Evolutionary conservation across 2,329 filamentous ascomycete genomes (phyloP).

Genomic region (Penicillium sp.): DNA sequence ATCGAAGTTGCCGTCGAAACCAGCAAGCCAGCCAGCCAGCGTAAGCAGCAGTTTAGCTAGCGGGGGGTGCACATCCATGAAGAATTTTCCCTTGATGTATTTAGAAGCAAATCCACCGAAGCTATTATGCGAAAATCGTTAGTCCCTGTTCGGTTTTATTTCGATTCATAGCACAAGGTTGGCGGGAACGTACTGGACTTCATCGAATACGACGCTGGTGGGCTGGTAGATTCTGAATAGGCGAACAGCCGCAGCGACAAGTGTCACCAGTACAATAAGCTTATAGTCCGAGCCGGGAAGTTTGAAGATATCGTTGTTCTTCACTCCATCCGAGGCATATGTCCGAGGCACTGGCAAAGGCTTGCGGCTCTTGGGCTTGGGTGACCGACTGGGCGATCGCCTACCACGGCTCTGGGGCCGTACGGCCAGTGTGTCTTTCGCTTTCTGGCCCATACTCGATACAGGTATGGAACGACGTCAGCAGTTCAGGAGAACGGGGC

Average conservation of each 20-base stretch:
- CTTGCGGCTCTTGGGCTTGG: slow-evolving; percentile 32
- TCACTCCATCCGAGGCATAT: slow-evolving; percentile 49
- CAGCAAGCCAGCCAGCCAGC: slow-evolving; percentile 84
- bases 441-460: slow-evolving; percentile 25
- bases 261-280: slow-evolving; percentile 61
- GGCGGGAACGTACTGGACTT: slow-evolving; percentile 73
- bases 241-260: slow-evolving; percentile 69
- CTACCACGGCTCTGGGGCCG: slow-evolving; percentile 28
- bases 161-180: background rate
- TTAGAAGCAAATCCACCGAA: slow-evolving; percentile 97
- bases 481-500: slow-evolving; percentile 7
- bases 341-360: slow-evolving; percentile 27
- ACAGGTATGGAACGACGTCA: slow-evolving; percentile 6
- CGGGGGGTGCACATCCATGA: slow-evolving; percentile 99
- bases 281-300: slow-evolving; percentile 78
- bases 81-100: slow-evolving; percentile 98
- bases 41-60: slow-evolving; percentile 95
- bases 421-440: slow-evolving; percentile 32
- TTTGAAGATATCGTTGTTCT: slow-evolving; percentile 84
- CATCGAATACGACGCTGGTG: slow-evolving; percentile 93
- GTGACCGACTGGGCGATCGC: slow-evolving; percentile 35
- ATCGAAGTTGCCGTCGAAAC: slow-evolving; percentile 90
- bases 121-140: slow-evolving; percentile 41
- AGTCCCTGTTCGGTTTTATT: slow-evolving; percentile 2
- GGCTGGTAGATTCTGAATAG: slow-evolving; percentile 95